phyloP scores from a whole-genome alignment of 441 rosid genomes.

The Gossypium gossypioides region DNA sequence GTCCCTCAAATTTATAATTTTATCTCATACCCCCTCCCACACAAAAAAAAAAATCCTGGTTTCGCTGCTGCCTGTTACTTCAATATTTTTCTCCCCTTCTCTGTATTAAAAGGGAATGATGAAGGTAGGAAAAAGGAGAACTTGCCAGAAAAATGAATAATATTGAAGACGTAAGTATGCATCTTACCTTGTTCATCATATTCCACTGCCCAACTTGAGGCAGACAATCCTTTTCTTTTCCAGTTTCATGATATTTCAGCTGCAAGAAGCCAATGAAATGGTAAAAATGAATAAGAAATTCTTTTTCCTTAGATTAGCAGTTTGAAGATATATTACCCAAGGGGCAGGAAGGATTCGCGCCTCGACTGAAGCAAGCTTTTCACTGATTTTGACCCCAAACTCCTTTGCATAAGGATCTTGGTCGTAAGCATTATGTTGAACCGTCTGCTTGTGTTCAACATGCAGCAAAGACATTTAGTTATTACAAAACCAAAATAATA shows the following conservation, averaged over 20 bases:
- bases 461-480: not conserved
- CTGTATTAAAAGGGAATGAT: not conserved
- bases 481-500: not conserved
- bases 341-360: conserved; percentile 98
- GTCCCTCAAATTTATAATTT: too few species aligned
- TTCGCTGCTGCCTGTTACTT: not conserved
- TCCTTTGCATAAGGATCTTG: conserved; percentile 94
- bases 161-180: not conserved
- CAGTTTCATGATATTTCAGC: conserved; percentile 95
- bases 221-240: conserved; percentile 88
- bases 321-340: conserved; percentile 46
- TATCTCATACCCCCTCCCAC: too few species aligned
- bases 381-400: conserved; percentile 82
- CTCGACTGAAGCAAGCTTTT: conserved; percentile 79
- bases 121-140: not conserved
- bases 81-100: not conserved
- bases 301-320: not conserved
- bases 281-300: conserved; percentile 1
- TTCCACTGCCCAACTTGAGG: conserved; percentile 99
- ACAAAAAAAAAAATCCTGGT: too few species aligned
- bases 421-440: conserved; percentile 73
- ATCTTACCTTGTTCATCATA: conserved; percentile 89
- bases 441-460: conserved; percentile 40
- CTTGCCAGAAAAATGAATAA: not conserved
- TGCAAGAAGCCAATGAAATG: conserved; percentile 25